Base-by-base conservation (phyloP, 2,329 filamentous ascomycete genomes). In the Trichoderma atroviride region DNA sequence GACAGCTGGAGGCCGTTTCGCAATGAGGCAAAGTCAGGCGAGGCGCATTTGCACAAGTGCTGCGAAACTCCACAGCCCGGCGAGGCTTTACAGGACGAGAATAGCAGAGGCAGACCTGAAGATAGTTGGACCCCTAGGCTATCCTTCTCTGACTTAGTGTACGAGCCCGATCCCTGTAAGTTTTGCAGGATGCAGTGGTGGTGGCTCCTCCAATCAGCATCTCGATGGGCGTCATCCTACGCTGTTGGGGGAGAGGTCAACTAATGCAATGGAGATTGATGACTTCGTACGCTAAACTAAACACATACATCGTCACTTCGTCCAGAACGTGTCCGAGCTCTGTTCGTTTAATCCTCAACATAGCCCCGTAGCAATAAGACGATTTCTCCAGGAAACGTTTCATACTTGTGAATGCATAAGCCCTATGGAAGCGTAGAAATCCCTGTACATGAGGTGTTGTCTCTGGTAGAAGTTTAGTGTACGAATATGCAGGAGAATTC, bases 81-180 rank as follows among this genome's bases (percentile, higher is more conserved):
- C 62, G 52, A 65, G 35, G 52, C 52, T 65, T 22, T 33, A 57
- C 62, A 29, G 31, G 62, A 58, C 62, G 29, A 57, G 62, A 58
- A 58, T 57, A 50, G 37, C 37, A 66, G 33, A 53, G 40, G 19
- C n/a, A 57, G 52, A 65, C 57, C 52, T 57, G 62, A n/a, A n/a
- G 29, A 24, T 16, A 33, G 50, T 31, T 29, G 27, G 29, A 14
- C 47, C 62, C 62, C 37, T 57, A 35, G 47, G 37, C 62, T 57
- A 58, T 50, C 62, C 37, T 5, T 29, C 29, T 66, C 37, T 27
- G 62, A 66, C 53, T 57, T 66, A 57, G 62, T 66, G 62, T 66
- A 66, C 62, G 62, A 66, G 62, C n/a, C 37, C 33, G 27, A 58
- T 29, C 62, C 62, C 27, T 66, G 62, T 53, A 35, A 57, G 53